phyloP scores from a whole-genome alignment of 768 basidiomycete genomes.

The Hydnomerulius pinastri region DNA sequence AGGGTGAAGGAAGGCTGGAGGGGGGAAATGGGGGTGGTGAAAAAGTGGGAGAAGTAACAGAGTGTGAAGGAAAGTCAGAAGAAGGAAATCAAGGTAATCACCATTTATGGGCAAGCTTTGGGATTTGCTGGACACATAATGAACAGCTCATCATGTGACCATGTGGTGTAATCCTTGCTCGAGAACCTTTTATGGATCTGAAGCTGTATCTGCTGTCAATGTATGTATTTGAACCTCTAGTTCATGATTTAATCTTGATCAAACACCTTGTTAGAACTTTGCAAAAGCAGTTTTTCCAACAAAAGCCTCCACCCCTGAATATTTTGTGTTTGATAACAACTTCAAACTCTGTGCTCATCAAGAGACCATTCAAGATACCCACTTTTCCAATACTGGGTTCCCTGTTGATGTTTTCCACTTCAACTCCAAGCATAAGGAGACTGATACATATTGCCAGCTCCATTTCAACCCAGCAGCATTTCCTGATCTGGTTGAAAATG shows the following conservation, averaged over 20 bases:
- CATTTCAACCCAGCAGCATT: slow-evolving; percentile 32
- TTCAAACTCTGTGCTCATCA: slow-evolving; percentile 16
- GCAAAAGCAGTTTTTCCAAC: slow-evolving; percentile 14
- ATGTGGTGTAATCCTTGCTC: slow-evolving; percentile 27
- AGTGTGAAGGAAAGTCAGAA: slow-evolving; percentile 12
- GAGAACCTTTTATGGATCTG: slow-evolving; percentile 29
- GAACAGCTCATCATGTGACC: slow-evolving; percentile 28
- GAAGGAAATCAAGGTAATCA: slow-evolving; percentile 10
- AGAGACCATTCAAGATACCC: slow-evolving; percentile 2
- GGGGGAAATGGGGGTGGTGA: slow-evolving; percentile 8
- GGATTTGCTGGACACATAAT: slow-evolving; percentile 25
- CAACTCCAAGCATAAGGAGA: slow-evolving; percentile 21
- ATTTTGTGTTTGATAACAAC: slow-evolving; percentile 23
- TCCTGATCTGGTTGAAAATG: slow-evolving; percentile 21
- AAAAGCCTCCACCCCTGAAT: slow-evolving; percentile 7
- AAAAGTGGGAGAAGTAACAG: neutral
- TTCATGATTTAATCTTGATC: neutral
- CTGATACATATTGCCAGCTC: slow-evolving; percentile 20
- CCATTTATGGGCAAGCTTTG: slow-evolving; percentile 19
- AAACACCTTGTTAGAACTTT: slow-evolving; percentile 8
- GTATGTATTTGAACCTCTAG: slow-evolving; percentile 6
- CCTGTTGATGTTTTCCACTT: slow-evolving; percentile 26
- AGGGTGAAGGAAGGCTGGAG: slow-evolving; percentile 10
- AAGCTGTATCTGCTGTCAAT: slow-evolving; percentile 19
- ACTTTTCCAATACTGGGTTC: slow-evolving; percentile 14